Evolutionary conservation across 2,329 filamentous ascomycete species (phyloP), one percentile per base, ranked within the genome.

Genomic region (Penicillium sp.): DNA sequence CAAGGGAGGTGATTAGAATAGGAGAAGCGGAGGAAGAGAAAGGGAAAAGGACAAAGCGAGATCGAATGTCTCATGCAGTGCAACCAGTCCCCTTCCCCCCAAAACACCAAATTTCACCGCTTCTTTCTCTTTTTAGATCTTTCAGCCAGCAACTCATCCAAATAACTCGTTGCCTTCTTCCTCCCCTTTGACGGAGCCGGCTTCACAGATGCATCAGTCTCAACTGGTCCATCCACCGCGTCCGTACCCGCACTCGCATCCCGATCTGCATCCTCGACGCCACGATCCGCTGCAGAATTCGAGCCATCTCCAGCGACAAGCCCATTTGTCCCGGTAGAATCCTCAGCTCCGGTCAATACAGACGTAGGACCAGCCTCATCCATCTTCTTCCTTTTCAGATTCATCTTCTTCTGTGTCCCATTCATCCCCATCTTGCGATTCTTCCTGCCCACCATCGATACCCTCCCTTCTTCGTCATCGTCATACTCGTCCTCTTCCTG

Each of bases 71-170:
- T 4, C 13, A 38, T 45, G 33, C 33, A 37, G 40, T 43, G 34
- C 25, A 42, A 25, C 46, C 25, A 39, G 7, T 11, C 18, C 18
- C 18, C n/a, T n/a, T 18, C 18, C 18, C 18, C 18, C 18, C 1
- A 18, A 18, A 18, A 18, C 18, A 18, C 18, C 18, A 18, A 18
- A 18, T 41, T 56, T 62, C 63, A 67, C 47, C 61, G 67, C 60
- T 71, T 72, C 55, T 72, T 74, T 59, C 75, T 76, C 66, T 79
- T 80, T 54, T 73, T 76, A 6, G 73, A 71, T 47, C 68, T 55
- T 41, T 68, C 59, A n/a, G 66, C 66, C 41, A 73, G 56, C 12
- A 82, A 61, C 53, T 81, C 76, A 60, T 82, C 79, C 25, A 82
- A 65, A 56, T 77, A 81, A 51, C 72, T 79, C 11, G 60, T 67